A percentile compares a stretch with the other conserved stretches of the same genome.
Evolutionary conservation across 257 asterid genomes (phyloP).

Genomic region (Solanum sparsipilum): DNA sequence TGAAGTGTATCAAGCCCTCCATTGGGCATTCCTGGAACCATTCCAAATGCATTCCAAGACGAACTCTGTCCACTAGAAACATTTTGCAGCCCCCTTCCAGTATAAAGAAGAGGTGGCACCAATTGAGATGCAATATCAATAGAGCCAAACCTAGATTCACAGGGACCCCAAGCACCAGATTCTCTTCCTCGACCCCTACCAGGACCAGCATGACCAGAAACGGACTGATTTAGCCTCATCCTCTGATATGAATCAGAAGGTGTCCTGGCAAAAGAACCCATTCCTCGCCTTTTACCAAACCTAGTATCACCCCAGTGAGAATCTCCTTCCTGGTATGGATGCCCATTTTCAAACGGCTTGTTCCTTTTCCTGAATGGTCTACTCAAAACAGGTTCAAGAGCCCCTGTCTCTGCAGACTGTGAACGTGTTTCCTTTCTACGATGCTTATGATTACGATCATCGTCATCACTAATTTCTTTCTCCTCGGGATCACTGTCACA

Average conservation of each 20-base stretch:
- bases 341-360: constrained; percentile 75
- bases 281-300: constrained; percentile 55
- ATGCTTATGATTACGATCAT: constrained; percentile 98
- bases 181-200: constrained; percentile 77
- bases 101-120: constrained; percentile 52
- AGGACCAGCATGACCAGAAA: constrained; percentile 44
- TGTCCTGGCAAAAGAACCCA: constrained; percentile 44
- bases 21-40: constrained; percentile 72
- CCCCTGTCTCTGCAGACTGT: constrained; percentile 58
- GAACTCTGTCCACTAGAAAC: constrained; percentile 41
- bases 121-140: constrained; percentile 62
- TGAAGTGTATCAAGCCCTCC: constrained; percentile 74
- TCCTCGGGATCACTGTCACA: constrained; percentile 65
- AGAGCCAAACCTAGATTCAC: constrained; percentile 63
- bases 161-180: constrained; percentile 51
- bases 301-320: constrained; percentile 50
- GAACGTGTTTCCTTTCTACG: constrained; percentile 68
- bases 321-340: constrained; percentile 47
- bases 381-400: constrained; percentile 44
- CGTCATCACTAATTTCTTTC: constrained; percentile 86
- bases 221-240: constrained; percentile 41
- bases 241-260: constrained; percentile 56
- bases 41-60: constrained; percentile 74
- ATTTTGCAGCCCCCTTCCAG: constrained; percentile 66
- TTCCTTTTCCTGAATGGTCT: constrained; percentile 67